phyloP scores from a whole-genome alignment of 1,284 basidiomycete species.

The Tilletia walkeri region DNA sequence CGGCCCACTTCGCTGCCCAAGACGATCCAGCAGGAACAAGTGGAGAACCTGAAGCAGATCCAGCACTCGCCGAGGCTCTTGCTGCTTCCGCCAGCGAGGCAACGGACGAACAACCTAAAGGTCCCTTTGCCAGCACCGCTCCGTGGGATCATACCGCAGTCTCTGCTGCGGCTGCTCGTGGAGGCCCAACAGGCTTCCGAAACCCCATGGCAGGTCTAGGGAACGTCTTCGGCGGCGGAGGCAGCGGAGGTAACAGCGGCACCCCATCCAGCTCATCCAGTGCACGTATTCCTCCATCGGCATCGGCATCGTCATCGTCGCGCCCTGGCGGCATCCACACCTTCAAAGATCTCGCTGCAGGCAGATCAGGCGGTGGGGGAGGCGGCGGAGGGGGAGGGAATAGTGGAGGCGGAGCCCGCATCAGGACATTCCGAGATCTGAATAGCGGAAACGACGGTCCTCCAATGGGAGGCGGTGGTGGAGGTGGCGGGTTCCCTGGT shows the following conservation, averaged over 20 bases:
- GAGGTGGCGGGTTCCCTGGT: conserved; percentile 2
- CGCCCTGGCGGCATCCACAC: conserved; percentile 12
- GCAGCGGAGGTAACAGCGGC: background rate
- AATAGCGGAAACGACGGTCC: background rate
- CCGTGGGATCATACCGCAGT: conserved; percentile 5
- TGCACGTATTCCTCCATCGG: no score
- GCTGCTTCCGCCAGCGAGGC: background rate
- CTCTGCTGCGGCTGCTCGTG: background rate
- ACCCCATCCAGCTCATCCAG: no score
- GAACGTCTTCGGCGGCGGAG: background rate
- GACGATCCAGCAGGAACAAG: background rate
- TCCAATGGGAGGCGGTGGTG: background rate
- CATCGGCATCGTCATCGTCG: background rate
- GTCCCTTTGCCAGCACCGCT: conserved; percentile 5
- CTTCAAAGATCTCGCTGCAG: conserved; percentile 1
- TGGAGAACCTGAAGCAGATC: background rate
- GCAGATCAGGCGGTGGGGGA: background rate
- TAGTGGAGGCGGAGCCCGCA: background rate
- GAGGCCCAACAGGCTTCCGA: conserved; percentile 4
- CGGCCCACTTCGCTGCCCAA: background rate
- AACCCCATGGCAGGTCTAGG: conserved; percentile 1
- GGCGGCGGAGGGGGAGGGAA: background rate
- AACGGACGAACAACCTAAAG: background rate
- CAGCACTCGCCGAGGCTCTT: background rate
- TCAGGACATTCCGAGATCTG: conserved; percentile 12